Conservation (phyloP, 257 asterid genomes). For the Scutellaria barbata region DNA sequence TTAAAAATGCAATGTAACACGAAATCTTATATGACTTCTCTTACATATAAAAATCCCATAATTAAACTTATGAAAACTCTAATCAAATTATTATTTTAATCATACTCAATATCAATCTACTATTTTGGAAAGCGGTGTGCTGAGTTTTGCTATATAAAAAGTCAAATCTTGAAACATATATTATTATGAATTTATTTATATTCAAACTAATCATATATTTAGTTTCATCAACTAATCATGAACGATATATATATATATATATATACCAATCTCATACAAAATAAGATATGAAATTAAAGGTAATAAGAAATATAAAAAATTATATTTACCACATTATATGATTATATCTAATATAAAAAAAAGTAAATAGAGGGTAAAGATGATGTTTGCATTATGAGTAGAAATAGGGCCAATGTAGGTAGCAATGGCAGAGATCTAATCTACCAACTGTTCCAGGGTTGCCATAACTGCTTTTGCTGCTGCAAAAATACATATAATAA, state of each 20-base stretch:
- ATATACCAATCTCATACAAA: no score
- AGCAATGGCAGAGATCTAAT: conserved; percentile 65
- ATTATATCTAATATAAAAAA: no score
- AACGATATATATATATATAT: no score
- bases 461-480: conserved; percentile 61
- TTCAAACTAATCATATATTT: not conserved
- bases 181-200: not conserved
- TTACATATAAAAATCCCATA: conserved; percentile 9
- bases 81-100: conserved; percentile 12
- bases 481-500: conserved; percentile 29
- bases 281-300: no score
- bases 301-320: no score
- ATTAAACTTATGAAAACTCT: not conserved
- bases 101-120: not conserved
- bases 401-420: conserved; percentile 52
- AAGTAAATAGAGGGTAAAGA: not conserved
- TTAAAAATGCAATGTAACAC: no score
- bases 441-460: conserved; percentile 69
- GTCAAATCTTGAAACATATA: conserved; percentile 3
- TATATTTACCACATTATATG: no score
- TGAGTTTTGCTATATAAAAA: not conserved
- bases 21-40: no score
- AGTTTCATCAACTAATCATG: no score
- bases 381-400: conserved; percentile 32
- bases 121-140: not conserved